Conservation (phyloP, 257 asterid species). For the Penstemon davidsonii region DNA sequence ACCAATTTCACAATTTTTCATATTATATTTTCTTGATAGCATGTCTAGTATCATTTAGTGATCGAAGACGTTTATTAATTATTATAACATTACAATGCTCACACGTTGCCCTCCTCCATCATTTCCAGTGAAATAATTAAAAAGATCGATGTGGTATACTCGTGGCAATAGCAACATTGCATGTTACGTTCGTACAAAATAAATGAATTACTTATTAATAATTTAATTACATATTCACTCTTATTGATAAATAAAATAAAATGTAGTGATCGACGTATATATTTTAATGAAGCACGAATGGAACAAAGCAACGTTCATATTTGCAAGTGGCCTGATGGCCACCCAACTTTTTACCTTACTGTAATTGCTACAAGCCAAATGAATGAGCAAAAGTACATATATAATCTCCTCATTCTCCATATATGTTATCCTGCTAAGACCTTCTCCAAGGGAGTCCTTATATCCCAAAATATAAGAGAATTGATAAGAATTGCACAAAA, state of each 20-base stretch:
- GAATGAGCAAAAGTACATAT: not conserved
- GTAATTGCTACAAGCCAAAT: slow-evolving; percentile 34
- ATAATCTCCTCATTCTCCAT: not conserved
- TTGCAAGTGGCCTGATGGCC: slow-evolving; percentile 36
- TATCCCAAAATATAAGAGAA: too few species aligned
- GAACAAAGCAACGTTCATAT: slow-evolving; percentile 55
- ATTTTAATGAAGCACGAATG: slow-evolving; percentile 28
- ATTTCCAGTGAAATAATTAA: not conserved
- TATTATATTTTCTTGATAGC: too few species aligned
- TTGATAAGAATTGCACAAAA: too few species aligned
- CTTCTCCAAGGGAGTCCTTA: too few species aligned
- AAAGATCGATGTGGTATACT: not conserved
- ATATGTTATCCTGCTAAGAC: too few species aligned
- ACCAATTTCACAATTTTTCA: too few species aligned
- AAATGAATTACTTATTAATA: not conserved
- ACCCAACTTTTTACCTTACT: slow-evolving; percentile 20
- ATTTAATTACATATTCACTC: too few species aligned
- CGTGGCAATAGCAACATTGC: slow-evolving; percentile 13
- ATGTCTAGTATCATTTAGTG: too few species aligned
- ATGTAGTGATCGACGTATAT: not conserved
- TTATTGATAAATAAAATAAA: too few species aligned
- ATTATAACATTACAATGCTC: too few species aligned
- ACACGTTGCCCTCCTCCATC: too few species aligned
- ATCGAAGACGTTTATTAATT: too few species aligned
- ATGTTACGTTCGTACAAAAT: slow-evolving; percentile 4